These are phyloP conservation scores for Kalmusia sp. DNA, from an alignment of 2,329 filamentous ascomycete species.

Conservation along the genomic window DNA sequence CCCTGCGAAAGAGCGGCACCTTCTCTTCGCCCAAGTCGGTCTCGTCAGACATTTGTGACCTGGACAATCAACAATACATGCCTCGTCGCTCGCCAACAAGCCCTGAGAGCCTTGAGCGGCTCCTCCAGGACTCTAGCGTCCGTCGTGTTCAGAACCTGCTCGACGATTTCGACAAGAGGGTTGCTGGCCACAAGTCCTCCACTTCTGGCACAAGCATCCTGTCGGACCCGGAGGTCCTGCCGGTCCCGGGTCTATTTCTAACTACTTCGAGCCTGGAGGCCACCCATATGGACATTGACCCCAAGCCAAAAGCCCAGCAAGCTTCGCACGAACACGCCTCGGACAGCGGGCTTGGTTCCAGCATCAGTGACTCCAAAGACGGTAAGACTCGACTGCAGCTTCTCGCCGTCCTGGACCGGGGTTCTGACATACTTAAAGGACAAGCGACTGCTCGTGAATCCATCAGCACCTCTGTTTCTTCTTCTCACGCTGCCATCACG, in stretches of 20 bases:
- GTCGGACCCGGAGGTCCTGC: conserved; percentile 57
- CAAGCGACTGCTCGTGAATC: conserved; percentile 41
- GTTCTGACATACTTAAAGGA: conserved; percentile 46
- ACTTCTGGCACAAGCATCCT: conserved; percentile 48
- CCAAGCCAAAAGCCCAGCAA: conserved; percentile 51
- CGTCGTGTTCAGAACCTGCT: conserved; percentile 54
- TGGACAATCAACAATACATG: conserved; percentile 50
- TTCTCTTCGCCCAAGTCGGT: conserved; percentile 53
- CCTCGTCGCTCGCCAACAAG: conserved; percentile 57
- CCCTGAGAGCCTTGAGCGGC: conserved; percentile 56
- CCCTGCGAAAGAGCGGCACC: conserved; percentile 57
- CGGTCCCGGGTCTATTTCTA: conserved; percentile 55
- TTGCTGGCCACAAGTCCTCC: conserved; percentile 44
- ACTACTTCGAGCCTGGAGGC: conserved; percentile 43
- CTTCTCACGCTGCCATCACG: conserved; percentile 50
- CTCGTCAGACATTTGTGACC: conserved; percentile 47
- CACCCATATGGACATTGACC: conserved; percentile 48
- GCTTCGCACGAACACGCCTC: conserved; percentile 71
- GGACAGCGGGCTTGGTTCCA: conserved; percentile 88
- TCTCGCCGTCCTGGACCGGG: conserved; percentile 22
- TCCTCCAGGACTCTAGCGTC: conserved; percentile 54
- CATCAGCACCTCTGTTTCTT: conserved; percentile 46
- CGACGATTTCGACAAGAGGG: conserved; percentile 53
- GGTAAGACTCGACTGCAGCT: conserved; percentile 40
- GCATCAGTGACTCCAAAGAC: conserved; percentile 66